A percentile compares a stretch with the other conserved stretches of the same genome.
These are phyloP conservation scores for Fomitopsis schrenkii DNA, from an alignment of 1,284 basidiomycete genomes.

Conservation along the genomic window DNA sequence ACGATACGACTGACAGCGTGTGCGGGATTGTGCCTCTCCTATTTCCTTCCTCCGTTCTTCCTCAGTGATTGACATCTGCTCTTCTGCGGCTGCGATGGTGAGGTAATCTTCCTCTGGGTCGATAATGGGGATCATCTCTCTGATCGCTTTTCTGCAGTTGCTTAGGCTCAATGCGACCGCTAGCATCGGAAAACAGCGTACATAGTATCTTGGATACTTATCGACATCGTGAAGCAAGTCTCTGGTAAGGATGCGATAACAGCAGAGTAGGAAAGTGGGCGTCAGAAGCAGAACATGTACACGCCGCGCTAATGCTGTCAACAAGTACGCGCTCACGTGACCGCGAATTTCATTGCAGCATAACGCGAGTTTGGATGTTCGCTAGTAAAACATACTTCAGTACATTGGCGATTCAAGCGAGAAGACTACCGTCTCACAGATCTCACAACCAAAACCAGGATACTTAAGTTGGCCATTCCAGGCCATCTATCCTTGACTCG, in stretches of 20 bases:
- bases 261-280: background rate
- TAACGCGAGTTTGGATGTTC: background rate
- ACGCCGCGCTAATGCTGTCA: background rate
- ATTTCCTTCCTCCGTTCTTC: constrained; percentile 55
- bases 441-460: too few relatives aligned
- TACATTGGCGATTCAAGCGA: too few relatives aligned
- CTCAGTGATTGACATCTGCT: constrained; percentile 55
- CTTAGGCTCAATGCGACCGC: background rate
- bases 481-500: too few relatives aligned
- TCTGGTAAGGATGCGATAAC: background rate
- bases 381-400: too few relatives aligned
- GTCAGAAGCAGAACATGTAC: background rate
- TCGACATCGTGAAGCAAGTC: constrained; percentile 3
- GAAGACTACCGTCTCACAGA: too few relatives aligned
- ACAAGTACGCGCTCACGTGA: background rate
- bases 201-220: constrained; percentile 10
- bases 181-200: background rate
- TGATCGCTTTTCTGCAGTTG: constrained; percentile 52
- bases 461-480: too few relatives aligned
- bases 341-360: background rate
- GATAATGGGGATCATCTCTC: constrained; percentile 63
- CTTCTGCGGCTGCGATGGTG: constrained; percentile 66
- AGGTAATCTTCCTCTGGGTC: constrained; percentile 73
- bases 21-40: constrained; percentile 55
- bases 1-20: constrained; percentile 46